phyloP scores from a whole-genome alignment of 768 basidiomycete genomes.

The Hebeloma cylindrosporum region DNA sequence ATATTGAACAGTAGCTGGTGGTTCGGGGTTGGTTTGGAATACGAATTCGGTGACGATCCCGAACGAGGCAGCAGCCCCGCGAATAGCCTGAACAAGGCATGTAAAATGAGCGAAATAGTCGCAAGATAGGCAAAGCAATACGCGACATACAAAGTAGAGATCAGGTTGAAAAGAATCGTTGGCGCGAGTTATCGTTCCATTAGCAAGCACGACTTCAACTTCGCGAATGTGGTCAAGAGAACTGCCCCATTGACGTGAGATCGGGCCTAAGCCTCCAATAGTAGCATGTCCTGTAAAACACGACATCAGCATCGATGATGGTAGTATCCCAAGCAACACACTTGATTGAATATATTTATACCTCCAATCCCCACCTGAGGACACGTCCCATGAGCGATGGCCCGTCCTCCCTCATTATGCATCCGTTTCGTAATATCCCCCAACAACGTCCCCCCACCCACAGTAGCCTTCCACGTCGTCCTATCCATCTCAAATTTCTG shows the following conservation, averaged over 20 bases:
- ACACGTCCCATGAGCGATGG: constrained; percentile 10
- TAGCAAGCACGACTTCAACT: constrained; percentile 10
- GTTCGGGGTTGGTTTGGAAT: constrained; percentile 9
- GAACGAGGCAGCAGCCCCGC: constrained; percentile 9
- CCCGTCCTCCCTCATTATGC: constrained; percentile 7
- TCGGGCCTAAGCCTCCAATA: constrained; percentile 7
- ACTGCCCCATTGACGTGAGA: constrained; percentile 9
- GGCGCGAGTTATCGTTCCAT: constrained; percentile 9
- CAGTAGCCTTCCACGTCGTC: constrained; percentile 9
- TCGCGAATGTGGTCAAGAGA: constrained; percentile 10
- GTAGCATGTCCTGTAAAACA: constrained; percentile 6
- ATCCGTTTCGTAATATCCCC: constrained; percentile 7
- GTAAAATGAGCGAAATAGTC: neutral
- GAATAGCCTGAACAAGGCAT: constrained; percentile 6
- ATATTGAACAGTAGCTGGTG: constrained; percentile 5
- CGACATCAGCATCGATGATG: neutral
- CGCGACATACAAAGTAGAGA: constrained; percentile 8
- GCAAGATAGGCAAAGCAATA: neutral
- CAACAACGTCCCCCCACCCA: constrained; percentile 8
- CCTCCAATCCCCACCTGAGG: constrained; percentile 11
- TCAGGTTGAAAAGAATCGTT: constrained; percentile 3
- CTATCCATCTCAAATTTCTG: constrained; percentile 13
- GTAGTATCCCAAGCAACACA: neutral
- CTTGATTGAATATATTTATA: neutral
- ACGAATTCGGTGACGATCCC: constrained; percentile 11